Conservation (phyloP, 352 stramenopile genomes). For the Phytophthora chlamydospora region DNA sequence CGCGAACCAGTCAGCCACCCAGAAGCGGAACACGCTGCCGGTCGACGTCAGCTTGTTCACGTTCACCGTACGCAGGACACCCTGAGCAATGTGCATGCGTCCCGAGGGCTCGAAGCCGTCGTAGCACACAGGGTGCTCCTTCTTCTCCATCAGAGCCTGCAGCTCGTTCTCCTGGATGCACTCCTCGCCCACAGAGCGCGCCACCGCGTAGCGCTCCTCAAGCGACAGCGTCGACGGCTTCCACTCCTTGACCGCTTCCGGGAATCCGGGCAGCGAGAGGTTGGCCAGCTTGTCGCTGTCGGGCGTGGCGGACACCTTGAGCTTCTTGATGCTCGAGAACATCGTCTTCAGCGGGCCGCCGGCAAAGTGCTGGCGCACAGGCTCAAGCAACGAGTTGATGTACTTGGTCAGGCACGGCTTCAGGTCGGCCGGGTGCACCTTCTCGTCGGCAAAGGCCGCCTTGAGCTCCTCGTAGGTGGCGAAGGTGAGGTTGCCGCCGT, state of each 20-base stretch:
- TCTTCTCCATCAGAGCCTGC: slow-evolving; percentile 84
- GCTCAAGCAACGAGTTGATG: slow-evolving; percentile 95
- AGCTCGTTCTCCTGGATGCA: slow-evolving; percentile 94
- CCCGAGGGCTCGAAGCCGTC: slow-evolving; percentile 99
- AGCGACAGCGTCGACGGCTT: slow-evolving; percentile 79
- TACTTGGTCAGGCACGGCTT: slow-evolving; percentile 94
- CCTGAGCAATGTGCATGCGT: slow-evolving; percentile 99
- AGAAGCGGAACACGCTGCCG: slow-evolving; percentile 98
- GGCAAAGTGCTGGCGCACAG: slow-evolving; percentile 96
- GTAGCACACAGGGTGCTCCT: slow-evolving; percentile 93
- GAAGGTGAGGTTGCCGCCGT: slow-evolving; percentile 90
- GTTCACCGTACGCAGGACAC: slow-evolving; percentile 97
- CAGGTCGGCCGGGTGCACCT: slow-evolving; percentile 97
- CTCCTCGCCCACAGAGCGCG: slow-evolving; percentile 91
- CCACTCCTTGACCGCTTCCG: slow-evolving; percentile 69
- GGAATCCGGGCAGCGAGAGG: slow-evolving; percentile 65
- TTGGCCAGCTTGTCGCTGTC: slow-evolving; percentile 81
- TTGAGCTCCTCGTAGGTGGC: slow-evolving; percentile 90
- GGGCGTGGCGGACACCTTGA: slow-evolving; percentile 68
- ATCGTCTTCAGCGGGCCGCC: slow-evolving; percentile 95
- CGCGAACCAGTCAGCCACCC: slow-evolving; percentile 99
- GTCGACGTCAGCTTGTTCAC: slow-evolving; percentile 93
- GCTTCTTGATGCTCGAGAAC: slow-evolving; percentile 93
- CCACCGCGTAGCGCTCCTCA: slow-evolving; percentile 81
- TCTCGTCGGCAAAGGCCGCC: slow-evolving; percentile 89